Base-by-base conservation (phyloP, 78 protist genomes). In the Polysphondylium violaceum region DNA sequence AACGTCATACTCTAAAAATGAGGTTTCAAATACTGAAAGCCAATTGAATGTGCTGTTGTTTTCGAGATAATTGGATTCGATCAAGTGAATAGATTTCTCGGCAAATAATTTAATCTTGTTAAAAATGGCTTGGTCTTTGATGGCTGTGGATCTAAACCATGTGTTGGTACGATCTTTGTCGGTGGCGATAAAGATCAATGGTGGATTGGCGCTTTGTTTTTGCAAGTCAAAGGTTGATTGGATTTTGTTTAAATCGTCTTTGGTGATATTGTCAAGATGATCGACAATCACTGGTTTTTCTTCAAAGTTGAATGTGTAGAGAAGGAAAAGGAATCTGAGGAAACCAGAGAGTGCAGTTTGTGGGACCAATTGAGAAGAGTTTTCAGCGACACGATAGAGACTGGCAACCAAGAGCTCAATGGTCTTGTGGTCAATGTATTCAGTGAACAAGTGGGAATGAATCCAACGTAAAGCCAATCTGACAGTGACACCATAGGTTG, bases 111-210 rank as follows among this genome's bases (percentile, higher is more conserved):
- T 72, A 3, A 72, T 44, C 51, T 40, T 72, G 1, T 44, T 23
- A 14, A 27, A 50, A 23, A 41, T 53, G 5, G 25, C 43, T 29
- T 8, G 64, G 50, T 72, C 27, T 33, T 3, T 25, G 27, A 72
- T 72, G 12, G 78, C 31, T 16, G 64, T 19, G 16, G 12, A 16
- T 72, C 63, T 83, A 33, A 69, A 83, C 91, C 81, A 67, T 16
- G 33, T 16, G 21, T 21, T n/a, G 3, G 23, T 12, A 38, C 47
- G 56, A 59, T 83, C 91, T 59, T 69, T 68, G 6, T 83, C 81
- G 21, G 91, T 83, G 25, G 91, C 91, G n/a, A 83, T 55, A 63
- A 58, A 83, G 12, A 83, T 23, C 0, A 83, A 21, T 59, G 91
- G 91, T 27, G 76, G 77, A 47, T 67, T 69, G 9, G n/a, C 4